Evolutionary conservation across 2,329 filamentous ascomycete species (phyloP), one percentile per base, ranked within the genome.

Genomic region (Eutypella sp.): DNA sequence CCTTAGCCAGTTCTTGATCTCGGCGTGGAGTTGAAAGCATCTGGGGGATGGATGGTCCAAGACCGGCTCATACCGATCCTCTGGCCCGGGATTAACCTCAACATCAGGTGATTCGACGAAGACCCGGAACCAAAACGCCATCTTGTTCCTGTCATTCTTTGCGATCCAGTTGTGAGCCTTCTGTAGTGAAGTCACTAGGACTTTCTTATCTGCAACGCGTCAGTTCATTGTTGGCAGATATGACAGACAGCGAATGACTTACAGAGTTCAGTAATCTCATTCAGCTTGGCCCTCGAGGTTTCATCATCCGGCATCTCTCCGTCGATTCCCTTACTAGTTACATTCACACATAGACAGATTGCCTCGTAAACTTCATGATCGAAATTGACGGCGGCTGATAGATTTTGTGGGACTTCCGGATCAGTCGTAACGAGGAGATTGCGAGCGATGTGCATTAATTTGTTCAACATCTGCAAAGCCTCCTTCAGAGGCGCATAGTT

Each of bases 121-220:
- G 23, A 84, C 78, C 44, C 81, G 78, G 46, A 78, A 79, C 81
- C 82, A 85, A 49, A 85, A 85, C 0, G 77, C 73, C 79, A 84
- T 85, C 60, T 85, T 85, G 62, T 84, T 84, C 29, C 82, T 70
- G 56, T 85, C 81, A 55, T 85, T 82, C 50, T 83, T 83, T 46
- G 81, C 81, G 1, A 80, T 82, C 80, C 82, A 84, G 60, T 85
- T 85, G 53, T 85, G 81, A 2, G 80, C 78, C 59, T 85, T 81
- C 56, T 85, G 82, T 11, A 85, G 64, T 2, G 78, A 79, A 0
- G 81, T 84, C 2, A 85, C 81, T 2, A 85, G 68, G 1, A 85
- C 67, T 56, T 84, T 84, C 54, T 85, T 85, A 61, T 81, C 80
- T 84, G 44, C 2, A 33, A 4, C 36, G 19, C 40, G 54, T 59